A percentile compares a stretch with the other conserved stretches of the same genome.
phyloP scores from a whole-genome alignment of 805 yeast species.

The Kurtzmaniella fragi region DNA sequence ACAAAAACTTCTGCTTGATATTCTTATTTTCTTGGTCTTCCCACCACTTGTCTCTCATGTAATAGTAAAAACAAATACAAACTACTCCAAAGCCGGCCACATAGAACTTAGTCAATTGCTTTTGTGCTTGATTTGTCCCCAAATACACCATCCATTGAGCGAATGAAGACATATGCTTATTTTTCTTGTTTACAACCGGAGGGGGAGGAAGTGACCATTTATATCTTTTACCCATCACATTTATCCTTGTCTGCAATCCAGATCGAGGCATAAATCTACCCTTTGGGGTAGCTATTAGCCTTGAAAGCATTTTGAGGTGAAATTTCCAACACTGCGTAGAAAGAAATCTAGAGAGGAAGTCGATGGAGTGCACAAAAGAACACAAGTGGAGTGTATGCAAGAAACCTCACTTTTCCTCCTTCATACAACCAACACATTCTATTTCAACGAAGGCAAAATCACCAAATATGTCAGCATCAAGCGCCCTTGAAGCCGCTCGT shows the following conservation, averaged over 20 bases:
- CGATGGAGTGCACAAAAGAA: too few relatives aligned
- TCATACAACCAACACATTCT: too few relatives aligned
- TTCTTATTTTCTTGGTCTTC: constrained; percentile 57
- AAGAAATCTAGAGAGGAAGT: too few relatives aligned
- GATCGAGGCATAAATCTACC: too few relatives aligned
- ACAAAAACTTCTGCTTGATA: constrained; percentile 32
- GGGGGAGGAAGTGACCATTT: not conserved
- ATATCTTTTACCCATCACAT: too few relatives aligned
- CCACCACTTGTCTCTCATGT: constrained; percentile 60
- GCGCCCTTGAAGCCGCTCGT: constrained; percentile 45
- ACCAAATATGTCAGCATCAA: not conserved
- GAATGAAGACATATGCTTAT: constrained; percentile 23
- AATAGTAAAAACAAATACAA: constrained; percentile 54
- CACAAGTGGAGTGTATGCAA: too few relatives aligned
- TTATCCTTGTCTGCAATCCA: too few relatives aligned
- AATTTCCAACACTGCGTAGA: too few relatives aligned
- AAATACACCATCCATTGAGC: constrained; percentile 36
- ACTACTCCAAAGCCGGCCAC: constrained; percentile 55
- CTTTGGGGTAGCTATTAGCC: too few relatives aligned
- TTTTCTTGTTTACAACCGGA: not conserved
- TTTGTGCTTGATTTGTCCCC: constrained; percentile 53
- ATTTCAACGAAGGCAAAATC: too few relatives aligned
- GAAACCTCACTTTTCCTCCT: too few relatives aligned
- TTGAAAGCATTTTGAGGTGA: too few relatives aligned
- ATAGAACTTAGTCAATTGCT: constrained; percentile 58